Conservation (phyloP, 2,329 filamentous ascomycete species). For the Furcasterigmium sp. region DNA sequence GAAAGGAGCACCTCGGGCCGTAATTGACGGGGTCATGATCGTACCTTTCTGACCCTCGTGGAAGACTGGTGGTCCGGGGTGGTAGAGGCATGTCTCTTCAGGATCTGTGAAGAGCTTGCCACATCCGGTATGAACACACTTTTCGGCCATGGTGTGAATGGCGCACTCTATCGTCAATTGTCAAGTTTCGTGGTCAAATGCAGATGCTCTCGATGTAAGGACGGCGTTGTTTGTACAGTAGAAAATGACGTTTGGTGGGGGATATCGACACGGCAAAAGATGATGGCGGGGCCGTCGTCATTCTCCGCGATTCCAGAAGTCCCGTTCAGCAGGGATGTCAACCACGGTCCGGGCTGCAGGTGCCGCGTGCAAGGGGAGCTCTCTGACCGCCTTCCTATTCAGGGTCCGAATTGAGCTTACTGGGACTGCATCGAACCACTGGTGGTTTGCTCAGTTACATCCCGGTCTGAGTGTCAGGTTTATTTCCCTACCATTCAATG, state of each 20-base stretch:
- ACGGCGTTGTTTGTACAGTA: background rate
- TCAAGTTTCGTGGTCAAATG: background rate
- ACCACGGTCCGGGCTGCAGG: background rate
- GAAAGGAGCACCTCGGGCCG: no score
- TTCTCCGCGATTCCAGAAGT: conserved; percentile 16
- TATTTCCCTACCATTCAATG: no score
- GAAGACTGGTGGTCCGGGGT: conserved; percentile 90
- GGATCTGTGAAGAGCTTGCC: conserved; percentile 80
- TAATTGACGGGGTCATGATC: no score
- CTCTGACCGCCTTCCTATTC: background rate
- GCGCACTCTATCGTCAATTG: background rate
- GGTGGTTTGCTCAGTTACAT: no score
- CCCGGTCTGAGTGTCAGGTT: no score
- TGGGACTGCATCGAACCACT: no score
- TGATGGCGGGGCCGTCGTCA: conserved; percentile 9
- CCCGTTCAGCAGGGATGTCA: background rate
- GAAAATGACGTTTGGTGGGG: conserved; percentile 4
- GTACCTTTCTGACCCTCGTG: conserved; percentile 98
- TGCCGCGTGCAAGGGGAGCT: background rate
- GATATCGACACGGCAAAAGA: background rate
- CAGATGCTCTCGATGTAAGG: no score
- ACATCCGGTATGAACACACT: conserved; percentile 96
- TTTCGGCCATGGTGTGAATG: conserved; percentile 57
- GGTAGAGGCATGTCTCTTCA: conserved; percentile 82
- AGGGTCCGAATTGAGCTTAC: no score